These are phyloP conservation scores for Cruciata laevipes DNA, from an alignment of 257 asterid genomes.

Conservation along the genomic window DNA sequence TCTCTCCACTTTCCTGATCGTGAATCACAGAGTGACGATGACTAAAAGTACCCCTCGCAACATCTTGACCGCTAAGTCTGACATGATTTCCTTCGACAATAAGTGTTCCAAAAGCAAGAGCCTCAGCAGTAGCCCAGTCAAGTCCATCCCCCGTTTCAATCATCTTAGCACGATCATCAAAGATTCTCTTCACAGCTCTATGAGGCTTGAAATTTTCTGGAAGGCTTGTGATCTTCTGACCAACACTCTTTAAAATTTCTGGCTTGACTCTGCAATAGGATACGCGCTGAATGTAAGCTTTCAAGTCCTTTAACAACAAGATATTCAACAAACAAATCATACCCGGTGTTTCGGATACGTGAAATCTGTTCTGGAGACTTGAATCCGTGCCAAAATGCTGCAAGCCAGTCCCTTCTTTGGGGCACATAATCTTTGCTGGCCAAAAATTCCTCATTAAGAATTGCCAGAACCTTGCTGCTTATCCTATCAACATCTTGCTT, in stretches of 20 bases:
- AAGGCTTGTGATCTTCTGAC: slow-evolving; percentile 72
- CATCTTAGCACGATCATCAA: slow-evolving; percentile 88
- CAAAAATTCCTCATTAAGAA: slow-evolving; percentile 85
- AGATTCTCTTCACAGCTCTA: slow-evolving; percentile 73
- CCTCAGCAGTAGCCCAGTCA: slow-evolving; percentile 97
- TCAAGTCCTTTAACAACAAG: background rate
- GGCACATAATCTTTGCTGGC: slow-evolving; percentile 94
- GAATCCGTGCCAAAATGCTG: slow-evolving; percentile 91
- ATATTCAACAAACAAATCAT: slow-evolving; percentile 18
- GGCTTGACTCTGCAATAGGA: slow-evolving; percentile 61
- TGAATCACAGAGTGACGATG: slow-evolving; percentile 91
- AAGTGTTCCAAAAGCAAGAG: slow-evolving; percentile 94
- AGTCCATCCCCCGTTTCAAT: slow-evolving; percentile 91
- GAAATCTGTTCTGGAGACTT: slow-evolving; percentile 95
- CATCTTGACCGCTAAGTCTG: slow-evolving; percentile 98
- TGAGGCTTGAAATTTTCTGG: slow-evolving; percentile 83
- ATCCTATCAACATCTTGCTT: slow-evolving; percentile 67
- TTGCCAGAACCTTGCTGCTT: slow-evolving; percentile 59
- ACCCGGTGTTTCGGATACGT: slow-evolving; percentile 88
- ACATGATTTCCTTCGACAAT: slow-evolving; percentile 97
- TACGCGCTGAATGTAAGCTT: slow-evolving; percentile 11
- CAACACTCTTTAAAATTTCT: slow-evolving; percentile 86
- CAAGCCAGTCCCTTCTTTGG: slow-evolving; percentile 93
- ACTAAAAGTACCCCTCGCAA: slow-evolving; percentile 96
- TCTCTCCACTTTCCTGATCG: slow-evolving; percentile 83